Percentiles rank a stretch among this genome's conserved stretches.
phyloP scores from a whole-genome alignment of 371 early-diverging fungal genomes.

The Blastocladiella emersonii region DNA sequence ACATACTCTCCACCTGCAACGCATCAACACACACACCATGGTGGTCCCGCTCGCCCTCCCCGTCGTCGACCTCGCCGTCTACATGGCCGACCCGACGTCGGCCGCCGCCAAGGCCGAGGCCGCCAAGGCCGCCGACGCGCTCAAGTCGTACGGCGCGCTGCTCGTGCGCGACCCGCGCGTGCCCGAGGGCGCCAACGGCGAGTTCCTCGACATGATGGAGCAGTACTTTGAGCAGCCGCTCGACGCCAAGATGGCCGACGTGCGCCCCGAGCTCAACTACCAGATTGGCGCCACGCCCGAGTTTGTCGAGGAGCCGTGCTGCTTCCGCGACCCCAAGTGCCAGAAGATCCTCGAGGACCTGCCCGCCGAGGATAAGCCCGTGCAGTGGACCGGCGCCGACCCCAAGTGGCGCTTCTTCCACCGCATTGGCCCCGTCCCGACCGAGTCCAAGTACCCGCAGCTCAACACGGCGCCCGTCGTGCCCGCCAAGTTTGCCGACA shows the following conservation, averaged over 20 bases:
- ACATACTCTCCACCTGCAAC: no score
- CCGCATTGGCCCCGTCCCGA: constrained; percentile 33
- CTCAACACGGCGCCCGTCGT: constrained; percentile 46
- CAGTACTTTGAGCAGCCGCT: constrained; percentile 45
- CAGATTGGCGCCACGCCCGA: constrained; percentile 46
- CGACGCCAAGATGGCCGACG: constrained; percentile 42
- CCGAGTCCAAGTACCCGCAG: constrained; percentile 34
- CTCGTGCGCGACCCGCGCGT: constrained; percentile 50
- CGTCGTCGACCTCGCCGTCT: constrained; percentile 38
- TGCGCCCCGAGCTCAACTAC: constrained; percentile 37
- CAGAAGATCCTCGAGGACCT: constrained; percentile 27
- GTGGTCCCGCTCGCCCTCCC: constrained; percentile 19
- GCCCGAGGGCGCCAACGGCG: constrained; percentile 30
- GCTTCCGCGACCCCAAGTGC: constrained; percentile 43
- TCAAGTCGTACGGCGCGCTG: constrained; percentile 45
- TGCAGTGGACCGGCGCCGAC: constrained; percentile 30
- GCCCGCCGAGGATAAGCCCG: constrained; percentile 20
- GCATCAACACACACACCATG: no score
- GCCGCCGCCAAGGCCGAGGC: constrained; percentile 30
- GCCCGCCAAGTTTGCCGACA: constrained; percentile 20
- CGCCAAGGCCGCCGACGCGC: constrained; percentile 39
- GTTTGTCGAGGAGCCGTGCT: constrained; percentile 45
- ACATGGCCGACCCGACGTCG: constrained; percentile 30
- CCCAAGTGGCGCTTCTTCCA: constrained; percentile 59
- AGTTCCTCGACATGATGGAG: constrained; percentile 48